phyloP scores from a whole-genome alignment of 208 protist species.

The Trypanosoma cruzi region DNA sequence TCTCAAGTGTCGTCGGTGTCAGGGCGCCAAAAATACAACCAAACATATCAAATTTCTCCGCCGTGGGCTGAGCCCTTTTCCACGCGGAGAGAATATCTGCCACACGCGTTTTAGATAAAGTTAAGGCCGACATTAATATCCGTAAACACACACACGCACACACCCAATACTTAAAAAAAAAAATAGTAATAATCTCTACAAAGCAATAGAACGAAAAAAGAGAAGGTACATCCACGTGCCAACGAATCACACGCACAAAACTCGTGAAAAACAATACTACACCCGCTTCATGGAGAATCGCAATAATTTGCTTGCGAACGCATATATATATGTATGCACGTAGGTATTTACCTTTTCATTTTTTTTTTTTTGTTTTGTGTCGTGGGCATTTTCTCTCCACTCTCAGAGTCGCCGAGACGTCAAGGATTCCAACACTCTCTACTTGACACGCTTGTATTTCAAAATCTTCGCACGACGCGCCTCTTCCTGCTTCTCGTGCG shows the following conservation, averaged over 20 bases:
- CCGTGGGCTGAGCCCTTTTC: slow-evolving; percentile 28
- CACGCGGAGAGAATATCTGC: slow-evolving; percentile 44
- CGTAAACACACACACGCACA: slow-evolving; percentile 9
- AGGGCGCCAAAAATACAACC: slow-evolving; percentile 64
- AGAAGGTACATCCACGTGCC: background rate
- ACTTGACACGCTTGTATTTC: slow-evolving; percentile 89
- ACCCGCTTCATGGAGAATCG: background rate
- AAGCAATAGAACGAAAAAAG: background rate
- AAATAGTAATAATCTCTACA: slow-evolving; percentile 10
- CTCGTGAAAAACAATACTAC: background rate
- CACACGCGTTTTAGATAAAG: slow-evolving; percentile 50
- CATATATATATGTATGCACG: background rate
- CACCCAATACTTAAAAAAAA: slow-evolving; percentile 4
- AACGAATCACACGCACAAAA: background rate
- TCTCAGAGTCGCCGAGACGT: background rate
- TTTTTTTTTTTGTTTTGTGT: background rate
- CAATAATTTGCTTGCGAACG: background rate
- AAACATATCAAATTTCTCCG: slow-evolving; percentile 41
- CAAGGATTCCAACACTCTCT: slow-evolving; percentile 23
- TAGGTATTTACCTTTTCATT: background rate
- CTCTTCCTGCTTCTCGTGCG: slow-evolving; percentile 92
- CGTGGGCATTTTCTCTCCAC: background rate
- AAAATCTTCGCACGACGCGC: slow-evolving; percentile 87
- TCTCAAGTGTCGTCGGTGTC: slow-evolving; percentile 70
- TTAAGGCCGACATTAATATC: slow-evolving; percentile 32